Base-by-base conservation (phyloP, 208 protist genomes). In the Acanthamoeba divionensis region DNA sequence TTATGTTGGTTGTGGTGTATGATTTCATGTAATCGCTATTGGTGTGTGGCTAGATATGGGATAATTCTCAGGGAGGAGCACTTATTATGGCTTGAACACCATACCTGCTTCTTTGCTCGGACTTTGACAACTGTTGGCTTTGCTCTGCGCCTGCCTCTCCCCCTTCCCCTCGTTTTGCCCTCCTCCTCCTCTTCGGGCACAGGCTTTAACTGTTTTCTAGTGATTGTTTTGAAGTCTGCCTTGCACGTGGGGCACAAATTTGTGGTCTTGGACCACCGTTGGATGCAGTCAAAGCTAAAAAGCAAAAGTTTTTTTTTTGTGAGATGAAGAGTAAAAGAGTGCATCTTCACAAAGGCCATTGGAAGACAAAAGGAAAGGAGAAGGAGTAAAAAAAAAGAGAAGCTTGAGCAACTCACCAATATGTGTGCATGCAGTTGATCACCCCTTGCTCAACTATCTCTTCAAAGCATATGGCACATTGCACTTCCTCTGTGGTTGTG, bases 161-260 rank as follows among this genome's bases (percentile, higher is more conserved):
- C n/a, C 45, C 29, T 7, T 1, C 63, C 60, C 33, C 60, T 67
- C 41, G 63, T 18, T 24, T 15, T n/a, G 6, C 1, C 21, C 65
- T 9, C 21, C 48, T n/a, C 65, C 65, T 47, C 65, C 38, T 10
- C 65, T 18, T n/a, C 65, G 29, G 38, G 41, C 48, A 44, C 65
- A 15, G 6, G 65, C 36, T 41, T 62, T 62, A n/a, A 24, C 24
- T 26, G 45, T 13, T 15, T 44, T 21, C 69, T 44, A 7, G 69
- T 55, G 69, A 79, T 79, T 24, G 41, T 79, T 13, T 2, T 44
- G 45, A 79, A 79, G 69, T 48, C 69, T 29, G 33, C 69, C 69
- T 79, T 79, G 69, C 69, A 79, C 69, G 54, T 79, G 44, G 69
- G 69, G 33, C 69, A 79, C 69, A 50, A 36, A 33, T 79, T 79